Evolutionary conservation across 495 filamentous ascomycete species (phyloP).

Genomic region (Neurospora sp.): DNA sequence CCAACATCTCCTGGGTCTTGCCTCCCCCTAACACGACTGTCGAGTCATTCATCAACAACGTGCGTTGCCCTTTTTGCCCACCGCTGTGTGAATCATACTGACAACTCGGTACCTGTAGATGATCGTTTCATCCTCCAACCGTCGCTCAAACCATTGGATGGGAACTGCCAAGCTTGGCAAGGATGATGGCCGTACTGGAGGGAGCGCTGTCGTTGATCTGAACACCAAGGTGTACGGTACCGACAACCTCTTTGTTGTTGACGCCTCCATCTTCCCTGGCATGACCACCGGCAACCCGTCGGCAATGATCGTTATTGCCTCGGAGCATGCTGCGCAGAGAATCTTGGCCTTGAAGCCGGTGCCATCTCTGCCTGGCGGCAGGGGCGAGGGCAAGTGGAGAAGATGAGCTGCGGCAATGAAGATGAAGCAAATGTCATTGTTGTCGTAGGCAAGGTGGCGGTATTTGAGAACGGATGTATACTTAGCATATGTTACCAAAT

Average conservation of each 20-base stretch:
- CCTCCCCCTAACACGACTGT: constrained; percentile 45
- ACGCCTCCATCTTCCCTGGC: constrained; percentile 55
- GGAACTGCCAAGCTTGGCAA: constrained; percentile 50
- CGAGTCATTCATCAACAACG: constrained; percentile 40
- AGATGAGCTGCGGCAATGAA: background rate
- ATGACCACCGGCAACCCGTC: constrained; percentile 52
- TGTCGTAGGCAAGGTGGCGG: background rate
- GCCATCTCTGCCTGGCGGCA: background rate
- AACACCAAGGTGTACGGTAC: constrained; percentile 66
- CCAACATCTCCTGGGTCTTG: constrained; percentile 43
- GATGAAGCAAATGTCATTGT: background rate
- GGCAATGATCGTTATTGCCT: constrained; percentile 47
- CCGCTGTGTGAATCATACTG: background rate
- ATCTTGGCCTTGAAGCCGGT: constrained; percentile 11
- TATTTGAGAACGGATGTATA: background rate
- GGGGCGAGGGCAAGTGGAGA: background rate
- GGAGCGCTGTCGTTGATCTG: constrained; percentile 57
- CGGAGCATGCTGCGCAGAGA: constrained; percentile 42
- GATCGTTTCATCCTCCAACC: constrained; percentile 44
- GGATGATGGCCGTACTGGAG: constrained; percentile 53
- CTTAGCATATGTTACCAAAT: background rate
- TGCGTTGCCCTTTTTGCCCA: constrained; percentile 1
- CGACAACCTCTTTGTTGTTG: constrained; percentile 57
- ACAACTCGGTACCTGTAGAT: constrained; percentile 11
- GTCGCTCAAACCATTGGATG: constrained; percentile 63